Percentiles rank a stretch among this genome's conserved stretches.
Evolutionary conservation across 352 stramenopile species (phyloP).

Genomic region (Pythium coloratum): DNA sequence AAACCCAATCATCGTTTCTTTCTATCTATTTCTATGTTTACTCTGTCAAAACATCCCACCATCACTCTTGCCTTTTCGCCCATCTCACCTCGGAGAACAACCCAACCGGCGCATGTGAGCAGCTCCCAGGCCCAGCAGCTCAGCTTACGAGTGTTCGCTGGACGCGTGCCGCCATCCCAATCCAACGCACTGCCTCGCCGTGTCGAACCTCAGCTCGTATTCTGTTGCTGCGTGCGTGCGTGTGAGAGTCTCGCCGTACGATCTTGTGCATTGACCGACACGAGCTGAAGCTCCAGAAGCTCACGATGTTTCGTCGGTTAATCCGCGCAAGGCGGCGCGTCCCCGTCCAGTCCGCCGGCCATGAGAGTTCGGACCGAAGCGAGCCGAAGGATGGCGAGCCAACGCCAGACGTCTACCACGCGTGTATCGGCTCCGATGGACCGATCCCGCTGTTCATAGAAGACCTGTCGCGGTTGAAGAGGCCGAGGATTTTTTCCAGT

Average conservation of each 20-base stretch:
- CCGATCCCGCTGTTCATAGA: constrained; percentile 26
- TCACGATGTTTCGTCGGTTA: constrained; percentile 57
- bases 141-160: background rate
- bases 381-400: constrained; percentile 29
- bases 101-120: background rate
- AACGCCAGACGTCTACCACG: constrained; percentile 47
- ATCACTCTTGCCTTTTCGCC: background rate
- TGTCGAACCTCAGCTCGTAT: background rate
- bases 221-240: background rate
- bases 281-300: background rate
- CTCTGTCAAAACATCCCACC: background rate
- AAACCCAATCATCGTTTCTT: background rate
- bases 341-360: constrained; percentile 52
- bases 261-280: background rate
- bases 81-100: constrained; percentile 2
- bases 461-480: constrained; percentile 14
- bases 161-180: constrained; percentile 1
- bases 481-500: constrained; percentile 2
- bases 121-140: background rate
- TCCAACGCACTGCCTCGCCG: background rate
- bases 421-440: constrained; percentile 25
- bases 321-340: constrained; percentile 59
- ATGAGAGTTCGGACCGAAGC: constrained; percentile 47
- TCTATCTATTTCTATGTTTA: background rate
- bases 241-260: background rate